These are phyloP conservation scores for Hymenotorrendiella dingleyae DNA, from an alignment of 2,329 filamentous ascomycete genomes.

Conservation along the genomic window DNA sequence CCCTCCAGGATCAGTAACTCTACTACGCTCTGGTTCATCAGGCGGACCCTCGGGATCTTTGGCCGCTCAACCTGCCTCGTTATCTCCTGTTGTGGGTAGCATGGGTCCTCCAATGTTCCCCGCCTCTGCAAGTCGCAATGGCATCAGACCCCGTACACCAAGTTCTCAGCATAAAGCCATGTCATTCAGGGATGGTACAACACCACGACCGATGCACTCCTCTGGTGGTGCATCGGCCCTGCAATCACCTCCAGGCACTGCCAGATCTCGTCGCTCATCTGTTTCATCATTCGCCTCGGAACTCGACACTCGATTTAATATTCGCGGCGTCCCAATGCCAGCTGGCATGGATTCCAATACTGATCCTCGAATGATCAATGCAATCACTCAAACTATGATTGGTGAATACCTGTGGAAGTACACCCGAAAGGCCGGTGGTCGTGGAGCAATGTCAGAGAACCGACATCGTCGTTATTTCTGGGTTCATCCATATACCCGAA, in stretches of 20 bases:
- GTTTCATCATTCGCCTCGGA: slow-evolving; percentile 95
- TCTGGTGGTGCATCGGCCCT: slow-evolving; percentile 45
- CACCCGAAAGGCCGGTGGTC: slow-evolving; percentile 90
- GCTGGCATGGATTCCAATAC: slow-evolving; percentile 64
- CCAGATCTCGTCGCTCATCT: slow-evolving; percentile 66
- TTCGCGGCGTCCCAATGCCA: slow-evolving; percentile 50
- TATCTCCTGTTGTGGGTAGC: slow-evolving; percentile 31
- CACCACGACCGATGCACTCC: slow-evolving; percentile 42
- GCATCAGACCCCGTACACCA: slow-evolving; percentile 55
- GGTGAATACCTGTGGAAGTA: slow-evolving; percentile 99
- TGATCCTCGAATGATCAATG: slow-evolving; percentile 97
- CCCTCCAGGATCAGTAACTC: slow-evolving; percentile 36
- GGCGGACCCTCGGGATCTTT: neutral
- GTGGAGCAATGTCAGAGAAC: slow-evolving; percentile 80
- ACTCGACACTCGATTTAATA: slow-evolving; percentile 84
- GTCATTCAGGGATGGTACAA: slow-evolving; percentile 49
- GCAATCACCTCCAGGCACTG: slow-evolving; percentile 40
- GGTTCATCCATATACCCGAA: slow-evolving; percentile 96
- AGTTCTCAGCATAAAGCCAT: slow-evolving; percentile 42
- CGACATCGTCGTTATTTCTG: slow-evolving; percentile 96
- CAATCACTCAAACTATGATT: slow-evolving; percentile 99
- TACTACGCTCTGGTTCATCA: slow-evolving; percentile 28
- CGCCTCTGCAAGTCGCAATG: slow-evolving; percentile 58
- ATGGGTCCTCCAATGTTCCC: slow-evolving; percentile 87
- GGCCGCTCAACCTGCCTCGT: slow-evolving; percentile 54